These are phyloP conservation scores for Prunus kanzakura DNA, from an alignment of 306 rosid species.

Conservation along the genomic window DNA sequence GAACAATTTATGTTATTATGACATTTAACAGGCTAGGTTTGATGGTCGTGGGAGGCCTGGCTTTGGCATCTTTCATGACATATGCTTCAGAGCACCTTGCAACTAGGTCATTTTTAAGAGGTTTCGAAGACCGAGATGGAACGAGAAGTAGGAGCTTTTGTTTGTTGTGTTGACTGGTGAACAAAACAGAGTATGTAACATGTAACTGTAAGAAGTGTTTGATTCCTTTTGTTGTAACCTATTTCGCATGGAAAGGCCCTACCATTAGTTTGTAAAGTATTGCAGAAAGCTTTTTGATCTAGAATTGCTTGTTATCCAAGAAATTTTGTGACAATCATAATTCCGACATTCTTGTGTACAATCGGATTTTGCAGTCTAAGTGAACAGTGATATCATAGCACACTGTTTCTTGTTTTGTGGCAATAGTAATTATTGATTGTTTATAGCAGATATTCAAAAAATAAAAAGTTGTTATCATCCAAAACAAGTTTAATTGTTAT, in stretches of 20 bases:
- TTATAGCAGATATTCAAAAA: too few species aligned
- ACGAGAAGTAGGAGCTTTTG: constrained; percentile 46
- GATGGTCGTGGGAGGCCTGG: constrained; percentile 82
- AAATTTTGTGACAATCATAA: constrained; percentile 34
- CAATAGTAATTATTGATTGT: too few species aligned
- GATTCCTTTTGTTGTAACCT: constrained; percentile 10
- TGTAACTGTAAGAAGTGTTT: constrained; percentile 14
- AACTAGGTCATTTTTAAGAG: constrained; percentile 68
- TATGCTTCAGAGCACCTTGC: constrained; percentile 94
- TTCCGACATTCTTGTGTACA: too few species aligned
- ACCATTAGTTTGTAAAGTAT: constrained; percentile 23
- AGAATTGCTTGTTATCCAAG: constrained; percentile 12
- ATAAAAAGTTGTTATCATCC: too few species aligned
- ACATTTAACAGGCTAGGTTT: constrained; percentile 69
- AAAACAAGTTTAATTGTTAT: too few species aligned
- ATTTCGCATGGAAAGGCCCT: neutral
- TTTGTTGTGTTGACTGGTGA: constrained; percentile 48
- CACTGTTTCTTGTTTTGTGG: too few species aligned
- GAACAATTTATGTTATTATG: neutral
- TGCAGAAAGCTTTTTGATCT: constrained; percentile 28
- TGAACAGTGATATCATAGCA: neutral
- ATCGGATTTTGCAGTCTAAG: neutral
- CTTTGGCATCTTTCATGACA: constrained; percentile 92
- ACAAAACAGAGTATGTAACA: constrained; percentile 22
- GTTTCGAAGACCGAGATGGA: constrained; percentile 64